Percentiles rank a stretch among this genome's conserved stretches.
Evolutionary conservation across 495 filamentous ascomycete species (phyloP).

Genomic region (Aspergillus steynii): DNA sequence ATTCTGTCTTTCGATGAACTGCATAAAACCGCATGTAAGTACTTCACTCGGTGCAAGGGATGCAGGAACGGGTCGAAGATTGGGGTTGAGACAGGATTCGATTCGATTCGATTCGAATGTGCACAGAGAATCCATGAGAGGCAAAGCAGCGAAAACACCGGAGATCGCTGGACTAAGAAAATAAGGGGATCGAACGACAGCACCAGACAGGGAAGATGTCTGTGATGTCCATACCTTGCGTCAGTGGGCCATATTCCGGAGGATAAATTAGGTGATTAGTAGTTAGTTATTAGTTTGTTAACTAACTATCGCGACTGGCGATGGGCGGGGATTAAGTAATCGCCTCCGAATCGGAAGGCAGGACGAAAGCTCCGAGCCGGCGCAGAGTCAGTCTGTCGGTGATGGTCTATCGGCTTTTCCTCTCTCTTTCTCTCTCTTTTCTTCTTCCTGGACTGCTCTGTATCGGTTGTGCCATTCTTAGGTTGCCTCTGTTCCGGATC

Average conservation of each 20-base stretch:
- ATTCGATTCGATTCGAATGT: background rate
- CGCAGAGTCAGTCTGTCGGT: constrained; percentile 11
- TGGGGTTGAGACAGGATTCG: too few species aligned
- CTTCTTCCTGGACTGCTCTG: constrained; percentile 9
- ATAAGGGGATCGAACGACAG: too few species aligned
- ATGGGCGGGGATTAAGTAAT: constrained; percentile 26
- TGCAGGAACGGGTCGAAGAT: too few species aligned
- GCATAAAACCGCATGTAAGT: too few species aligned
- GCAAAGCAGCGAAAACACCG: background rate
- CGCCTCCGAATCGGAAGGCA: constrained; percentile 5
- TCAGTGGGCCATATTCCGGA: background rate
- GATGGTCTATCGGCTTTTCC: background rate
- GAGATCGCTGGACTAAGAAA: too few species aligned
- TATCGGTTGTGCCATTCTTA: constrained; percentile 4
- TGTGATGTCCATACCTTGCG: background rate
- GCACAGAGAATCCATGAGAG: background rate
- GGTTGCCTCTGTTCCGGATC: constrained; percentile 1
- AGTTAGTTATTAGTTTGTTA: background rate
- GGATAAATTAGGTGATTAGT: too few species aligned
- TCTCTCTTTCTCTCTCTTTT: constrained; percentile 4
- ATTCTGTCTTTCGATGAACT: too few species aligned
- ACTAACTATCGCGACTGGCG: constrained; percentile 19
- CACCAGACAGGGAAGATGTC: too few species aligned
- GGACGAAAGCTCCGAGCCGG: constrained; percentile 23
- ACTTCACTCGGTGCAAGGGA: too few species aligned